These are phyloP conservation scores for Punica granatum DNA, from an alignment of 345 rosid genomes.

Conservation along the genomic window DNA sequence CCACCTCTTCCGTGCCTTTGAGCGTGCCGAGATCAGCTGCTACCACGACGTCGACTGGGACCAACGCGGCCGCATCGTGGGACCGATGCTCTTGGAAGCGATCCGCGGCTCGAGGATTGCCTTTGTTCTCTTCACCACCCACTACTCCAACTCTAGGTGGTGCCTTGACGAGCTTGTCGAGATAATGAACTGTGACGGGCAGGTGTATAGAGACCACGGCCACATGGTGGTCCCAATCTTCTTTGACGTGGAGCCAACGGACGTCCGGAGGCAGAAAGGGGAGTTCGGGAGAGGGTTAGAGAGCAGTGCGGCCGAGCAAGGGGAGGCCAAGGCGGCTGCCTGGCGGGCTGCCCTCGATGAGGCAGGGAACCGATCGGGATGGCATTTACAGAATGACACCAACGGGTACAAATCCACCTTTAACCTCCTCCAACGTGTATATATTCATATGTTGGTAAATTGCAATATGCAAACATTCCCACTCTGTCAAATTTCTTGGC, in stretches of 20 bases:
- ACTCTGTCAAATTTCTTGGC: too few relatives aligned
- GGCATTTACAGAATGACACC: background rate
- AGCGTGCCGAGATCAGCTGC: background rate
- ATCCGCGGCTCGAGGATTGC: background rate
- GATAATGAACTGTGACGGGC: background rate
- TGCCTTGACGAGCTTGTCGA: constrained; percentile 3
- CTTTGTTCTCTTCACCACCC: background rate
- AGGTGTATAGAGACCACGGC: background rate
- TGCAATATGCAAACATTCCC: too few relatives aligned
- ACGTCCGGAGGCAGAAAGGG: constrained; percentile 1
- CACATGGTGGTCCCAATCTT: constrained; percentile 9
- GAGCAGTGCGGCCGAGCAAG: background rate
- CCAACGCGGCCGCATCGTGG: background rate
- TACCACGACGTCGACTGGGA: background rate
- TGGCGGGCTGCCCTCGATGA: constrained; percentile 6
- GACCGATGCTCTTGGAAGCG: background rate
- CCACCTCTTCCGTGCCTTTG: background rate
- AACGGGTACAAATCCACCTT: background rate
- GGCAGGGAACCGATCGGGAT: constrained; percentile 2
- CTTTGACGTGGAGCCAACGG: background rate
- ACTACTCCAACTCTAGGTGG: background rate
- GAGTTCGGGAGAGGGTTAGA: constrained; percentile 3
- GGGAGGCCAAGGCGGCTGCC: background rate
- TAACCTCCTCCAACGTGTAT: background rate
- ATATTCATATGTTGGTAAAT: background rate